A percentile compares a stretch with the other conserved stretches of the same genome.
Conservation (phyloP, 345 rosid genomes). For the Eucalyptus pauciflora region DNA sequence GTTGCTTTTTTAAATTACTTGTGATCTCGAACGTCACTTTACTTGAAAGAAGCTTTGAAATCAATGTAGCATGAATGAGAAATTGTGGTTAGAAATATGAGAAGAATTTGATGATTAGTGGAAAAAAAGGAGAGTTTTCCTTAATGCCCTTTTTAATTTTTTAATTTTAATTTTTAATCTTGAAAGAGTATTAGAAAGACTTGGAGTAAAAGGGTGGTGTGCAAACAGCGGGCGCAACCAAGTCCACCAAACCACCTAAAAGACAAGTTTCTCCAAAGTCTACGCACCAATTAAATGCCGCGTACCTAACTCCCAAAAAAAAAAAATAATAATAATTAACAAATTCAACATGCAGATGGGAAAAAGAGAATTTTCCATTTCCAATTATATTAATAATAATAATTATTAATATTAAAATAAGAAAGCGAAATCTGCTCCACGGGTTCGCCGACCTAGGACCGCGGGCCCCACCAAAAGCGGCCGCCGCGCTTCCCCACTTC, state of each 20-base stretch:
- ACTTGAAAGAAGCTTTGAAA: no score
- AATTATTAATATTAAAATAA: background rate
- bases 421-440: background rate
- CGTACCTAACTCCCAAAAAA: background rate
- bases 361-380: background rate
- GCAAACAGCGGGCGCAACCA: background rate
- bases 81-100: background rate
- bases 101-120: background rate
- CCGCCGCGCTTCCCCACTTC: constrained; percentile 34
- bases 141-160: background rate
- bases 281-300: background rate
- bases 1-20: fast-evolving
- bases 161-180: background rate
- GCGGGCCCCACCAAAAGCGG: constrained; percentile 31
- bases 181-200: background rate
- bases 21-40: fast-evolving
- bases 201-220: background rate
- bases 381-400: background rate
- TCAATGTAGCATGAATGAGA: background rate
- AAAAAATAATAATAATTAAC: no score
- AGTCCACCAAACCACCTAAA: background rate
- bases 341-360: background rate
- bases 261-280: background rate
- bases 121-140: background rate
- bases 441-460: background rate